A percentile compares a stretch with the other conserved stretches of the same genome.
Conservation (phyloP, 805 yeast species). For the Cyberlindnera galapagoensis region DNA sequence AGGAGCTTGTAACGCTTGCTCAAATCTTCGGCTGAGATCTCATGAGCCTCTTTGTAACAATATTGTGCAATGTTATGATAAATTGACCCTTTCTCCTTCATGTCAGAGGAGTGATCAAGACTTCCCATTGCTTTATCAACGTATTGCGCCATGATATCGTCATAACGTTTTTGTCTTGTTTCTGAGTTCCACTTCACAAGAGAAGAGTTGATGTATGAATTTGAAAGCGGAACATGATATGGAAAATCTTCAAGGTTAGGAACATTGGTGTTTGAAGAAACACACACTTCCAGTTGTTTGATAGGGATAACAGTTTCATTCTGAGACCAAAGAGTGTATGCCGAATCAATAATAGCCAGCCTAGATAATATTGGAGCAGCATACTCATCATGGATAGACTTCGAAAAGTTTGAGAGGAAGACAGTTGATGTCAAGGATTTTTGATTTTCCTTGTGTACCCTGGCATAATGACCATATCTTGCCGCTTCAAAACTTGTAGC, state of each 20-base stretch:
- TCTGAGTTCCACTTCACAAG: slow-evolving; percentile 66
- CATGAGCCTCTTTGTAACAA: slow-evolving; percentile 51
- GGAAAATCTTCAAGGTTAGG: slow-evolving; percentile 4
- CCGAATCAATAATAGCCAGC: slow-evolving; percentile 36
- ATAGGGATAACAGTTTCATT: slow-evolving; percentile 56
- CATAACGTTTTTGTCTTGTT: slow-evolving; percentile 63
- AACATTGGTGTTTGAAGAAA: slow-evolving; percentile 8
- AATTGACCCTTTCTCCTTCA: slow-evolving; percentile 34
- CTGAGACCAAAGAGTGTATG: slow-evolving; percentile 59
- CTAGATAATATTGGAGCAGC: slow-evolving; percentile 3
- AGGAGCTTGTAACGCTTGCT: slow-evolving; percentile 33
- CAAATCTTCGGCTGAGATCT: slow-evolving; percentile 35
- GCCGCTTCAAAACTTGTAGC: slow-evolving; percentile 32
- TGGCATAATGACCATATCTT: slow-evolving; percentile 36
- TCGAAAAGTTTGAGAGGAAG: slow-evolving; percentile 33
- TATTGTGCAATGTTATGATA: slow-evolving; percentile 63
- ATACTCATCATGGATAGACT: slow-evolving; percentile 5
- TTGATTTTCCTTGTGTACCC: slow-evolving; percentile 35
- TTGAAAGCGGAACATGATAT: slow-evolving; percentile 12
- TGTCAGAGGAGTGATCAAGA: slow-evolving; percentile 14
- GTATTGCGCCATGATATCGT: slow-evolving; percentile 48
- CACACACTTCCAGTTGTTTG: slow-evolving; percentile 37
- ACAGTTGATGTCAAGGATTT: slow-evolving; percentile 45
- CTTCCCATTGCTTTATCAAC: slow-evolving; percentile 32
- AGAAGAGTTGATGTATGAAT: slow-evolving; percentile 28